phyloP scores from a whole-genome alignment of 805 yeast genomes.

The Jamesozyma piceae region DNA sequence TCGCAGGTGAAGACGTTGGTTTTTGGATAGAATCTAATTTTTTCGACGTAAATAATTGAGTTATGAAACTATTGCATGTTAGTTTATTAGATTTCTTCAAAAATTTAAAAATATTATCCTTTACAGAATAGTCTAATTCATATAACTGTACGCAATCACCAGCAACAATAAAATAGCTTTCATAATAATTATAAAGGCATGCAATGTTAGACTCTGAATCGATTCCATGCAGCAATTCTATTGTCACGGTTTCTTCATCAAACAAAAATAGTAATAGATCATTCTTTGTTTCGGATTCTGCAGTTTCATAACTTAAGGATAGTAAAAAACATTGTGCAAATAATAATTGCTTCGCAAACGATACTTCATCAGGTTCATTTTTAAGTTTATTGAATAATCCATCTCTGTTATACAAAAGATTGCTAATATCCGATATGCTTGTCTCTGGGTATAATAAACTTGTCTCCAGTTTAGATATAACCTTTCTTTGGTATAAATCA shows the following conservation, averaged over 20 bases:
- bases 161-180: conserved; percentile 25
- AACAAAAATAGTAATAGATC: conserved; percentile 30
- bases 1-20: background rate
- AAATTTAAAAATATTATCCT: conserved; percentile 29
- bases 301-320: conserved; percentile 27
- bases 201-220: conserved; percentile 14
- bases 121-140: conserved; percentile 29
- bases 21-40: background rate
- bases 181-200: conserved; percentile 22
- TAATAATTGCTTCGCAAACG: conserved; percentile 28
- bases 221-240: conserved; percentile 23
- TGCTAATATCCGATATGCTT: conserved; percentile 14
- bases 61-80: conserved; percentile 11
- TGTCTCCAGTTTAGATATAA: conserved; percentile 6
- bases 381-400: background rate
- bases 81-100: conserved; percentile 17
- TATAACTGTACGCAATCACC: conserved; percentile 28
- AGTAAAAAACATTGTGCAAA: conserved; percentile 32
- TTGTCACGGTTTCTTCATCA: conserved; percentile 28
- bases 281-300: conserved; percentile 24
- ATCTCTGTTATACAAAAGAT: conserved; percentile 9
- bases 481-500: conserved; percentile 9
- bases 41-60: background rate
- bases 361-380: conserved; percentile 8
- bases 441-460: conserved; percentile 16